Evolutionary conservation across 2,329 filamentous ascomycete genomes (phyloP).

Genomic region (Emergomyces pasteurianus): DNA sequence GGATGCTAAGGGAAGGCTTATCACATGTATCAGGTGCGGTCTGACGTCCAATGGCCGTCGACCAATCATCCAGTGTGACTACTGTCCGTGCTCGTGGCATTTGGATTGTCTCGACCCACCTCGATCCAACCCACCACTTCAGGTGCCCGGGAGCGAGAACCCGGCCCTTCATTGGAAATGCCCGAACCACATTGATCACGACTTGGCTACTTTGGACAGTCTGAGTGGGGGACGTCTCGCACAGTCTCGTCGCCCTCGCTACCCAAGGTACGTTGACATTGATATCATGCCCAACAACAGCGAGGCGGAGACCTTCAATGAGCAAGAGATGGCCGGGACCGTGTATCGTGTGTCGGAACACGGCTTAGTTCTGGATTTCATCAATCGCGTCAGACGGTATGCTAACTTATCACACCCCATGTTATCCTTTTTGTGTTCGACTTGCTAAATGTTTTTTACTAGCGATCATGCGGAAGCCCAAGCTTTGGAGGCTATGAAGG

Average conservation of each 20-base stretch:
- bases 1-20: constrained; percentile 59
- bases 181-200: constrained; percentile 71
- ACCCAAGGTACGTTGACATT: constrained; percentile 54
- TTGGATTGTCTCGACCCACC: constrained; percentile 84
- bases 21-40: constrained; percentile 68
- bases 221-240: constrained; percentile 32
- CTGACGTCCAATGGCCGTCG: constrained; percentile 50
- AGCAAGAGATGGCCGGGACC: constrained; percentile 50
- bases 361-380: constrained; percentile 60
- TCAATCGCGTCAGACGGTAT: constrained; percentile 46
- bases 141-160: constrained; percentile 33
- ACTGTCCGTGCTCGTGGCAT: constrained; percentile 75
- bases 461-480: constrained; percentile 5
- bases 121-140: constrained; percentile 61
- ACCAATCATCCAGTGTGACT: constrained; percentile 75
- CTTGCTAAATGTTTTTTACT: not conserved
- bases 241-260: constrained; percentile 23
- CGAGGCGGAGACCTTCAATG: constrained; percentile 44
- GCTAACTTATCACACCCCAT: not conserved
- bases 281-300: constrained; percentile 48
- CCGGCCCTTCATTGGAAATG: constrained; percentile 71
- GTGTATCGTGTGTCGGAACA: constrained; percentile 52
- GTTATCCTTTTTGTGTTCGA: not conserved
- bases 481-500: not conserved
- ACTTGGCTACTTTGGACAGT: constrained; percentile 49